Evolutionary conservation across 2,329 filamentous ascomycete species (phyloP).

Genomic region (Tolypocladium inflatum): DNA sequence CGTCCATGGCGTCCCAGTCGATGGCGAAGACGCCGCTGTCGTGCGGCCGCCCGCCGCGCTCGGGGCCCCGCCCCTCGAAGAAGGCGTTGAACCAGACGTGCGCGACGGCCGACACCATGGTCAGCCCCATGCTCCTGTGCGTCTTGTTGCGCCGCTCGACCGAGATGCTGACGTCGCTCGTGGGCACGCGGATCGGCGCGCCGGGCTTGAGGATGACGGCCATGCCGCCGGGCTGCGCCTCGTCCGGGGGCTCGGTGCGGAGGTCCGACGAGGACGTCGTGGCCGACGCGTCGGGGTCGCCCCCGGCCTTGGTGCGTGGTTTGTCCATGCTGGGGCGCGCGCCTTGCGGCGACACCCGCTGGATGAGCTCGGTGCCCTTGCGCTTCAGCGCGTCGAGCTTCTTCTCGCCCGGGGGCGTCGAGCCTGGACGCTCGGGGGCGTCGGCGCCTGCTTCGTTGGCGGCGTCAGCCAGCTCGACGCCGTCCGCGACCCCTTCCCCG

Average conservation of each 20-base stretch:
- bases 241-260: constrained; percentile 15
- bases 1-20: constrained; percentile 68
- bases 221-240: constrained; percentile 51
- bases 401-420: not conserved
- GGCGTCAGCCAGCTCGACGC: constrained; percentile 20
- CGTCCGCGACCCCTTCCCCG: constrained; percentile 24
- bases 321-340: constrained; percentile 11
- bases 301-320: constrained; percentile 10
- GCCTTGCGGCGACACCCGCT: constrained; percentile 15
- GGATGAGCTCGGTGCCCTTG: constrained; percentile 23
- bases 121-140: constrained; percentile 65
- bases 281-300: constrained; percentile 6
- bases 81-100: constrained; percentile 97
- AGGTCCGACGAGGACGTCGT: constrained; percentile 2
- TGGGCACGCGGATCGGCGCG: constrained; percentile 59
- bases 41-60: constrained; percentile 54
- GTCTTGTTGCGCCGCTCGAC: constrained; percentile 80
- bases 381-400: constrained; percentile 14
- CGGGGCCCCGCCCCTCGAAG: constrained; percentile 75
- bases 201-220: constrained; percentile 70
- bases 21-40: constrained; percentile 55
- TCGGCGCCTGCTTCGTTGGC: constrained; percentile 13
- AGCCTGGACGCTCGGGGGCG: not conserved
- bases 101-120: constrained; percentile 85
- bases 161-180: constrained; percentile 82